phyloP scores from a whole-genome alignment of 257 asterid genomes.

The Nicotiana obtusifolia region DNA sequence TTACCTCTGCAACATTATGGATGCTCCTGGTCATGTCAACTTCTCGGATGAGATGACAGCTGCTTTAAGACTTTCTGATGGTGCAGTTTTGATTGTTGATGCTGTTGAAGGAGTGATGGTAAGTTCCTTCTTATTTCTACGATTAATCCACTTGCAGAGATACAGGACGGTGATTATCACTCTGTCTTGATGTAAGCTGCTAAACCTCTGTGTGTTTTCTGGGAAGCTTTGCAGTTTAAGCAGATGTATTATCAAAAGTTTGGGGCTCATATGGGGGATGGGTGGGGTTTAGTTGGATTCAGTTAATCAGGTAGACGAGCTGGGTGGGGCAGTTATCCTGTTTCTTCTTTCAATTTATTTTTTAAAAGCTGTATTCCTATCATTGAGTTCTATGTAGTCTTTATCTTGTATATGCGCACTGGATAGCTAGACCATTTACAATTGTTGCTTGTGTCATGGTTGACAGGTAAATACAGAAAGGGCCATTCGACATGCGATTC shows the following conservation, averaged over 20 bases:
- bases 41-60: constrained; percentile 98
- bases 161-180: not conserved
- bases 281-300: not conserved
- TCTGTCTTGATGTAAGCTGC: not conserved
- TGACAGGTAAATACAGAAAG: constrained; percentile 86
- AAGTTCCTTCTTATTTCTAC: constrained; percentile 13
- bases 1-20: constrained; percentile 85
- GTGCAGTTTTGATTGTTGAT: constrained; percentile 93
- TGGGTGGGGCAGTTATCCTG: not conserved
- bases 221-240: not conserved
- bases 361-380: not conserved
- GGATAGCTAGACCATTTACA: not conserved
- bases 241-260: not conserved
- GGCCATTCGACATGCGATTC: constrained; percentile 88
- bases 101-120: constrained; percentile 99
- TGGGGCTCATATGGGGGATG: not conserved
- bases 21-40: constrained; percentile 95
- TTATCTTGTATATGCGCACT: not conserved
- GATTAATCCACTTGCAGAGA: not conserved
- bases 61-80: constrained; percentile 97
- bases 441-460: not conserved
- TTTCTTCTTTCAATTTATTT: not conserved
- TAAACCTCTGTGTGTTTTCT: not conserved
- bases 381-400: not conserved
- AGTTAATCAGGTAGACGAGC: not conserved